Base-by-base conservation (phyloP, 2,329 filamentous ascomycete species). In the Daldinia eschscholtzii region DNA sequence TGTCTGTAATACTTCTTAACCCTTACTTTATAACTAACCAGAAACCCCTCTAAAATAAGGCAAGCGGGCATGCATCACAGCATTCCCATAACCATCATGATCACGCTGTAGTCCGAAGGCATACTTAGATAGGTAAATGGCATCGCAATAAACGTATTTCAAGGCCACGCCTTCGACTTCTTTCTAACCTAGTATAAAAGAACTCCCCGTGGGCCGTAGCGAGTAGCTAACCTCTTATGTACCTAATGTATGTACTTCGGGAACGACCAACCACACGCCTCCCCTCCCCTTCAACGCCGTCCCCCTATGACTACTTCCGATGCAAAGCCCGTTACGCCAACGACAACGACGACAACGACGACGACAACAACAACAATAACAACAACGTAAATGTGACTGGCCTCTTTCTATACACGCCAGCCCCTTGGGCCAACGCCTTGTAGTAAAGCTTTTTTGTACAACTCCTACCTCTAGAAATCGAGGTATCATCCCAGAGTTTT, bases 271-370 rank as follows among this genome's bases (percentile, higher is more conserved):
- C 53, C 23, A 57, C 33, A 65, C 65, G 65, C 65, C 68, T 35
- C 23, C 23, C 65, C 37, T 33, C 30, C 30, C 5, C 30, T 9
- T 33, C 30, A 35, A 35, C 33, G 33, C 33, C 33, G 6, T 1
- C 20, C 65, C 65, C 33, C 26, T 50, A 58, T 65, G 68, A 68
- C 30, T 55, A 57, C 44, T 64, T 48, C 60, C 57, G 62, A 70
- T 66, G 62, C 65, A 66, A 46, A 63, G 46, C 59, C 52, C 30
- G 44, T 66, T 66, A 68, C 68, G 60, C 68, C 68, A 18, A 56
- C 39, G 52, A 18, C 37, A 50, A 42, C 33, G 7, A 35, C 5
- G 10, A 4, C 30, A 9, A 33, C 9, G 7, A 30, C 28, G 28
- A 30, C 7, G 7, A 30, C 28, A 7, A 30, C 28, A 7, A 30